These are phyloP conservation scores for Paramecium biaurelia DNA, from an alignment of 73 alveolate genomes.

Conservation along the genomic window DNA sequence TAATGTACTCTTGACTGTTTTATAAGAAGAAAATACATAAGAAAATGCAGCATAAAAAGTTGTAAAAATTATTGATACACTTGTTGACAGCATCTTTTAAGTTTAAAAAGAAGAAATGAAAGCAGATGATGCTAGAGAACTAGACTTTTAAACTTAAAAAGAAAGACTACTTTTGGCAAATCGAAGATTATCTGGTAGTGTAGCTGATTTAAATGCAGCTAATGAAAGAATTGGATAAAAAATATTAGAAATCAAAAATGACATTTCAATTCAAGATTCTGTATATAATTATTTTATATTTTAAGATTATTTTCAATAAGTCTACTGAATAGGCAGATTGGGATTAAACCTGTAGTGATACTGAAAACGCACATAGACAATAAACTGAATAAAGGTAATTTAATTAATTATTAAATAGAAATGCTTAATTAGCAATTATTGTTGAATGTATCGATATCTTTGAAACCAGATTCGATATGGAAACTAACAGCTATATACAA, in stretches of 20 bases:
- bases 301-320: neutral
- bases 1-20: neutral
- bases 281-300: neutral
- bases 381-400: conserved; percentile 2
- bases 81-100: conserved; percentile 27
- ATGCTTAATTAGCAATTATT: neutral
- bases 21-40: neutral
- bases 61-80: neutral
- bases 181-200: neutral
- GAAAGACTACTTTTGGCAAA: conserved; percentile 29
- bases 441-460: neutral
- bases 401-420: neutral
- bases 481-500: neutral
- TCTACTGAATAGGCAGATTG: neutral
- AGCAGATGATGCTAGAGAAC: conserved; percentile 45
- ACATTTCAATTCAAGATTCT: neutral
- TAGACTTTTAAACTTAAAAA: neutral
- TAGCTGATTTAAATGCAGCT: neutral
- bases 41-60: neutral
- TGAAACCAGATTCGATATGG: conserved; percentile 40
- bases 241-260: conserved; percentile 7
- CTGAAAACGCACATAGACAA: neutral
- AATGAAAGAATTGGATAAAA: neutral
- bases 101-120: conserved; percentile 32
- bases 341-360: conserved; percentile 1